Evolutionary conservation across 176 grass and related monocot species (phyloP), one percentile per base, ranked within the genome.

Genomic region (Luzula sylvatica): DNA sequence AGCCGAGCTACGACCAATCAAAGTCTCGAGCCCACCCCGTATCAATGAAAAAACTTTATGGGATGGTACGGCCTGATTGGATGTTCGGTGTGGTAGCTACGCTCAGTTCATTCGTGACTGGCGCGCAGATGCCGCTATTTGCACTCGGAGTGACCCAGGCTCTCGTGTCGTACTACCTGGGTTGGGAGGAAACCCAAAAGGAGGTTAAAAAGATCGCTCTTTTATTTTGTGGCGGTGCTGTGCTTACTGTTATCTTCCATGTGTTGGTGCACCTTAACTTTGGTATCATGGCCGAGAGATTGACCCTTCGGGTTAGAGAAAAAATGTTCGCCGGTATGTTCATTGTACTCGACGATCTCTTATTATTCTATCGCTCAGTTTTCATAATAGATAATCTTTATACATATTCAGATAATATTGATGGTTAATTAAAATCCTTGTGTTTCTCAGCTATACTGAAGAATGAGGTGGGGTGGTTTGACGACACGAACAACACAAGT

Each of bases 91-190:
- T 89, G 50, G 69, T 83, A 4, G 92, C 84, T 69, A 77, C 85
- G 15, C 6, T 96, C 20, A 77, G 85, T 50, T 75, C 85, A 4
- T 80, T 96, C 42, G 71, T 89, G 24, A 82, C 85, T 0, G 92
- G 92, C 9, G 65, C 85, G 24, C 92, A 96, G 62, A 80, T 89
- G 78, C 92, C 92, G 7, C 77, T 90, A 3, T 96, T 96, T 56
- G 92, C 84, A 20, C 85, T 96, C 0, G 92, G 85, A 43, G 78
- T 90, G 2, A 90, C 92, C 17, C 78, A 89, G 59, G 81, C 92
- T 13, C 80, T 96, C 16, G 92, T 96, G 49, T 82, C 92, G 26
- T 96, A 86, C 74, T 96, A 96, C 77, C 89, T 96, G 92, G 84
- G 78, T 0, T 96, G 92, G 92, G 92, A 96, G 55, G 81, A 78